Base-by-base conservation (phyloP, 371 early-diverging fungal genomes). In the Thermomucor indicae-seudaticae region DNA sequence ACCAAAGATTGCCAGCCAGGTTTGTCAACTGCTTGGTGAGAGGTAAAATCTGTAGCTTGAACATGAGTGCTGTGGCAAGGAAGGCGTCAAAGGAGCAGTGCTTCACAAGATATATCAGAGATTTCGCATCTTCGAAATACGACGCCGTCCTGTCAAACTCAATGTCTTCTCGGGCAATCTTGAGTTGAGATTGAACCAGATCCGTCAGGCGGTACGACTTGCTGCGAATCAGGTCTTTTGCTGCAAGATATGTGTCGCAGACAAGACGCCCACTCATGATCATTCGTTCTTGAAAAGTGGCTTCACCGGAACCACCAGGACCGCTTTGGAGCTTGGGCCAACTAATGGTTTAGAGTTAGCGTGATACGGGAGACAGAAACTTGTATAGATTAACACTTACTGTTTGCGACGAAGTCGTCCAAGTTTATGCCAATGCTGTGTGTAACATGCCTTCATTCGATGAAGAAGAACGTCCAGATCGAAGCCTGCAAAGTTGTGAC, bases 401-500 rank as follows among this genome's bases (percentile, higher is more conserved):
- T 80, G 62, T 29, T 74, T 81, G 28, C 97, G 81, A 24, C 89
- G 80, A 39, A 97, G 72, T 41, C 98, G 74, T 25, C 98, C 98
- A 88, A 53, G 76, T 44, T 55, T 57, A 44, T 69, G 67, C 58
- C 73, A 72, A 28, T 63, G 62, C 28, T 80, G 80, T 6, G 86
- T 75, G 16, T 85, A 83, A 19, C 83, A 70, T 6, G 68, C 76
- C 51, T 93, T 92, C 91, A 97, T 88, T n/a, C 98, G 87, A 60
- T 91, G 90, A 40, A 97, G 65, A 3, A 98, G 69, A 7, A 96
- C 87, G 49, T 94, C 95, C 35, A 98, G 75, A 57, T 91, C 95
- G 59, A 95, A 92, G 7, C 92, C 94, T 46, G 90, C 72, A 71
- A 97, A 89, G 61, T 97, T 97, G 74, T 98, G 99, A 22, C 97